phyloP scores from a whole-genome alignment of 345 rosid genomes.

The Kernera saxatilis region DNA sequence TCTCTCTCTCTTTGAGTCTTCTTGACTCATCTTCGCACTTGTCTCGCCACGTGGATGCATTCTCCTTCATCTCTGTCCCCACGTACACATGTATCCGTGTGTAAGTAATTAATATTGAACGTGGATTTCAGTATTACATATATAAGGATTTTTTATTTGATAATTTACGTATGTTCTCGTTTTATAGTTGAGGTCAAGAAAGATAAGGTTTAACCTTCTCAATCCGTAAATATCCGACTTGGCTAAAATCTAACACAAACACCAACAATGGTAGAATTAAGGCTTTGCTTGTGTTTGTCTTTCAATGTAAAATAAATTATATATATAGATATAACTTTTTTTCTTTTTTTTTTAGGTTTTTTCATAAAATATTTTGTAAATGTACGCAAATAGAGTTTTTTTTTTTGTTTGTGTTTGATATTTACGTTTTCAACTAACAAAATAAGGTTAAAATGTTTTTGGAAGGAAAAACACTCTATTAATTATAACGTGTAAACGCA shows the following conservation, averaged over 20 bases:
- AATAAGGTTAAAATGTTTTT: not conserved
- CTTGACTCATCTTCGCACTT: conserved; percentile 17
- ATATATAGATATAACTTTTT: not conserved
- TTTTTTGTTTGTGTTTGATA: not conserved
- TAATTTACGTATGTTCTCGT: not conserved
- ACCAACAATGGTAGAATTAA: not conserved
- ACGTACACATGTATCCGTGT: conserved; percentile 21
- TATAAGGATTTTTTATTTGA: not conserved
- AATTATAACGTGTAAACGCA: conserved; percentile 12
- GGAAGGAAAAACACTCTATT: not conserved
- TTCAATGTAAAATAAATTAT: not conserved
- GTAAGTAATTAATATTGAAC: not conserved
- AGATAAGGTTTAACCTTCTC: not conserved
- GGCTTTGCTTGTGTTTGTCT: not conserved
- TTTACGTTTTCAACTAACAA: not conserved
- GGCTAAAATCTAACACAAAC: not conserved
- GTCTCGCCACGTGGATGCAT: conserved; percentile 18
- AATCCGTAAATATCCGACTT: not conserved
- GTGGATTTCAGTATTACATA: not conserved
- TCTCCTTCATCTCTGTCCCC: conserved; percentile 8
- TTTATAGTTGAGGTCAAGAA: not conserved
- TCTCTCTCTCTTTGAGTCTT: not conserved
- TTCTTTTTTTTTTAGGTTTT: no score
- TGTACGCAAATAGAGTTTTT: not conserved
- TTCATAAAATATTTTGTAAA: not conserved